A percentile compares a stretch with the other conserved stretches of the same genome.
phyloP scores from a whole-genome alignment of 2,329 filamentous ascomycete genomes.

The Clonostachys rhizophaga region DNA sequence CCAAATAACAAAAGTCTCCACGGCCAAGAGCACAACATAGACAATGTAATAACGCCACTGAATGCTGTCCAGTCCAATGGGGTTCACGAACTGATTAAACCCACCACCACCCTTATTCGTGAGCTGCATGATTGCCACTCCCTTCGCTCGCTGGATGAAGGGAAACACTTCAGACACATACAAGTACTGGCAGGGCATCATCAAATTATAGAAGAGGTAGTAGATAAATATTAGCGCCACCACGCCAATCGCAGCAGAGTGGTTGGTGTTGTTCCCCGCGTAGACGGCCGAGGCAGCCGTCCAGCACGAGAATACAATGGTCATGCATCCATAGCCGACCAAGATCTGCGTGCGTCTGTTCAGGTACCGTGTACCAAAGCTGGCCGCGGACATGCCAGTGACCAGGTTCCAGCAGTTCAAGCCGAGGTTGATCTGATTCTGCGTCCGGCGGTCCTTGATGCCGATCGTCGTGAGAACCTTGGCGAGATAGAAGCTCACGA shows the following conservation, averaged over 20 bases:
- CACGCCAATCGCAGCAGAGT: conserved; percentile 24
- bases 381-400: too few species aligned
- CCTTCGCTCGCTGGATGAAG: conserved; percentile 49
- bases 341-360: too few species aligned
- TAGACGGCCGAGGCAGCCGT: conserved; percentile 33
- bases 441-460: conserved; percentile 26
- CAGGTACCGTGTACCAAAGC: too few species aligned
- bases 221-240: conserved; percentile 60
- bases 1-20: conserved; percentile 48
- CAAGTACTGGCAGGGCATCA: conserved; percentile 50
- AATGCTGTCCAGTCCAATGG: conserved; percentile 7
- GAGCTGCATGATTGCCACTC: conserved; percentile 44
- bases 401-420: conserved; percentile 43
- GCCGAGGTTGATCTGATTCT: conserved; percentile 35
- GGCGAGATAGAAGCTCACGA: conserved; percentile 20
- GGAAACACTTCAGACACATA: conserved; percentile 46
- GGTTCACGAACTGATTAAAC: conserved; percentile 13
- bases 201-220: conserved; percentile 59
- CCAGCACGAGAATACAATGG: conserved; percentile 46
- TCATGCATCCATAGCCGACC: conserved; percentile 19
- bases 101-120: conserved; percentile 22
- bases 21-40: conserved; percentile 12
- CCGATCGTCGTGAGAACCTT: conserved; percentile 36
- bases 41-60: conserved; percentile 10
- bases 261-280: conserved; percentile 15